A percentile compares a stretch with the other conserved stretches of the same genome.
Evolutionary conservation across 202 grass and related monocot genomes (phyloP).

Genomic region (Miscanthus sacchariflorus): DNA sequence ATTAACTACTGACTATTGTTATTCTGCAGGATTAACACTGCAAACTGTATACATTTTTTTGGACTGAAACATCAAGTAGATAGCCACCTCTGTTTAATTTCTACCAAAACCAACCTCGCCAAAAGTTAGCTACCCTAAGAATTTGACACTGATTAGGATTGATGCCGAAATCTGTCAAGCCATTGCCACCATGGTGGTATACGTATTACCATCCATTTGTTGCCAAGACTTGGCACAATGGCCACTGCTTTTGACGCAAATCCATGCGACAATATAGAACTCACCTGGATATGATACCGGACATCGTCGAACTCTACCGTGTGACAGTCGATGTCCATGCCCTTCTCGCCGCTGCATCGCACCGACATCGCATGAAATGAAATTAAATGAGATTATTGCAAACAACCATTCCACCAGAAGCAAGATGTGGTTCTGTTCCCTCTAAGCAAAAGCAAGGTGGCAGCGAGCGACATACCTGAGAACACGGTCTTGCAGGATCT

Average conservation of each 20-base stretch:
- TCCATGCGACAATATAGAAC: not conserved
- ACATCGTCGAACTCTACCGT: conserved; percentile 96
- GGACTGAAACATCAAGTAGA: not conserved
- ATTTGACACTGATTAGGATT: not conserved
- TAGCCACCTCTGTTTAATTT: not conserved
- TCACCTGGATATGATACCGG: conserved; percentile 96
- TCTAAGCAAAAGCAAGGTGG: not conserved
- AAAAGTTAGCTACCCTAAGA: not conserved
- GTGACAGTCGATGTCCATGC: conserved; percentile 95
- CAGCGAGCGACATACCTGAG: conserved; percentile 54
- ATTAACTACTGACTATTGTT: not conserved
- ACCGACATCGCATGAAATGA: conserved; percentile 14
- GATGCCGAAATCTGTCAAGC: not conserved
- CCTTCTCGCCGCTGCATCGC: conserved; percentile 74
- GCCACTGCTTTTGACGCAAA: conserved; percentile 1
- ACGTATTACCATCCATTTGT: not conserved
- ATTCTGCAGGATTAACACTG: not conserved
- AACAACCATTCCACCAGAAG: not conserved
- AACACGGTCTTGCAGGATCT: conserved; percentile 94
- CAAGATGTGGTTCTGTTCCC: not conserved
- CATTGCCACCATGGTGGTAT: conserved; percentile 2
- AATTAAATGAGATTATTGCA: not conserved
- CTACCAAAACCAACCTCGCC: not conserved
- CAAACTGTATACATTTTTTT: not conserved
- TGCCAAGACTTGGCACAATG: not conserved